Base-by-base conservation (phyloP, 192 early-diverging fungal species). In the Backusella morwellensis region DNA sequence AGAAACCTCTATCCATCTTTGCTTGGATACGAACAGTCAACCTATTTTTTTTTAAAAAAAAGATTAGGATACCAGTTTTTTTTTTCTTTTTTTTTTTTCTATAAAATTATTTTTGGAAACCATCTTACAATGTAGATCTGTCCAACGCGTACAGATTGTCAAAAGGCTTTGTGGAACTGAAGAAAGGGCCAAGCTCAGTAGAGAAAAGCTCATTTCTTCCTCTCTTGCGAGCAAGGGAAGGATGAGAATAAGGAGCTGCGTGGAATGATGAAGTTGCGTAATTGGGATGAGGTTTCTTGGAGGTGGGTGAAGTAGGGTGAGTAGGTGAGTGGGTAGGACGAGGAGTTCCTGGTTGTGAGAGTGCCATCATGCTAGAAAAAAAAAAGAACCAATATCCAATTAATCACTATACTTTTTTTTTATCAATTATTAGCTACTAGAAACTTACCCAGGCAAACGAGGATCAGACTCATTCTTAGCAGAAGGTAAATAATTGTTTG, bases 1-100 rank as follows among this genome's bases (percentile, higher is more conserved):
- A 97, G 85, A 98, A 98, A 14, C 97, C 97, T 35, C 95, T 90
- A 77, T 97, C 96, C 50, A 99, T 91, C 52, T 95, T 95, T 21
- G 96, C 91, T 59, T 89, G 83, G 54, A 97, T 78, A 17, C 81
- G 77, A 68, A 75, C 14, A 35, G 70, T 73, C 32, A 78, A 63
- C 69, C 74, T 75, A 52, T 56, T 56, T 56, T 56, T 56, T 56
- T 56, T 56, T 19, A n/a, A 8, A 54, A 23, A 17, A 75, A 35
- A 54, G 29, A 35, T 35, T 32, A 69, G 29, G 44, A 69, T 71
- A 15, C 35, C 50, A 32, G 32, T 17, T 3, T 66, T 29, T 29
- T 56, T 9, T 40, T 59, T 68, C 6, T 76, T 26, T 66, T 14
- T 66, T 14, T 54, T 66, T 44, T 54, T 50, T 32, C 1, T 12